Evolutionary conservation across 352 stramenopile genomes (phyloP).

Genomic region (Globisporangium megalacanthum): DNA sequence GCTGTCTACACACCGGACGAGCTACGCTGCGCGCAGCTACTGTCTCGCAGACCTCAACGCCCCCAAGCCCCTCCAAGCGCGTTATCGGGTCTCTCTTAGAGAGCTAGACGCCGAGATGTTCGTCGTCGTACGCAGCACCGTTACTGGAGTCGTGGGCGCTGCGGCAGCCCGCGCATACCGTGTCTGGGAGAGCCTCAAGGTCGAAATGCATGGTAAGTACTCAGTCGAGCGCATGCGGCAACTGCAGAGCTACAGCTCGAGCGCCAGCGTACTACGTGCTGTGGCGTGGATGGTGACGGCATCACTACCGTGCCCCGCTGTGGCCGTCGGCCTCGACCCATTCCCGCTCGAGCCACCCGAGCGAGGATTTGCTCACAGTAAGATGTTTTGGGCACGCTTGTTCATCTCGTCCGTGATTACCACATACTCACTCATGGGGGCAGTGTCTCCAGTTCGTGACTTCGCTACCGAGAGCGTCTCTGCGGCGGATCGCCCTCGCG

Average conservation of each 20-base stretch:
- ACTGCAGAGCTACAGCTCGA: not conserved
- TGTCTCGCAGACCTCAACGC: too few relatives aligned
- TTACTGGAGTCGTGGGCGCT: too few relatives aligned
- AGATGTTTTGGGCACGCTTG: not conserved
- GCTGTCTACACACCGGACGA: constrained; percentile 12
- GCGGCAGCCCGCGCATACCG: too few relatives aligned
- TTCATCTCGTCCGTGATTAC: not conserved
- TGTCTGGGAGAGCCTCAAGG: constrained; percentile 1
- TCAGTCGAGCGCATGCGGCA: constrained; percentile 12
- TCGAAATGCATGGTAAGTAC: constrained; percentile 20
- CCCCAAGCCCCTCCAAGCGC: too few relatives aligned
- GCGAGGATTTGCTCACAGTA: not conserved
- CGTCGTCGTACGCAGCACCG: too few relatives aligned
- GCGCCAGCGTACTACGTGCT: not conserved
- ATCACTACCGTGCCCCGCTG: not conserved
- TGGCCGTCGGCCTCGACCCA: not conserved
- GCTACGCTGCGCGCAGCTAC: too few relatives aligned
- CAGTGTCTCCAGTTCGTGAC: not conserved
- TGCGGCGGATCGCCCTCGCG: not conserved
- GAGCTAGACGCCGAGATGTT: too few relatives aligned
- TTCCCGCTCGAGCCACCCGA: not conserved
- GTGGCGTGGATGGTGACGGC: not conserved
- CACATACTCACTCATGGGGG: not conserved
- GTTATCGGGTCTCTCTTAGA: too few relatives aligned
- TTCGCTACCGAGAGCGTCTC: not conserved